Percentiles rank a stretch among this genome's conserved stretches.
These are phyloP conservation scores for Fusarium continuum DNA, from an alignment of 2,329 filamentous ascomycete genomes.

Conservation along the genomic window DNA sequence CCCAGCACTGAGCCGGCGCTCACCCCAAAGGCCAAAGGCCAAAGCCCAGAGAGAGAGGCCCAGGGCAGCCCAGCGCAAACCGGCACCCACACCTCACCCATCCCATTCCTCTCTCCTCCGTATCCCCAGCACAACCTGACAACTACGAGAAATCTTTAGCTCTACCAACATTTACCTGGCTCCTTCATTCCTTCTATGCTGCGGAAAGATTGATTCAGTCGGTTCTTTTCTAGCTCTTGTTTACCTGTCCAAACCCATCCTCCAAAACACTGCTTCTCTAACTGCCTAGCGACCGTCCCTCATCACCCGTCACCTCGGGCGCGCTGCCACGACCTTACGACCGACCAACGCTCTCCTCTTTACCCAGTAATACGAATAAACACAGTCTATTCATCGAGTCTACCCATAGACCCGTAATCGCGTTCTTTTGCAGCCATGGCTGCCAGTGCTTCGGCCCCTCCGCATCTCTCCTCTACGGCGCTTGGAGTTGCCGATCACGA, in stretches of 20 bases:
- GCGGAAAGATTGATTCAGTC: conserved; percentile 12
- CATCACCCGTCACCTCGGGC: conserved; percentile 25
- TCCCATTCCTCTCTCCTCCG: conserved; percentile 25
- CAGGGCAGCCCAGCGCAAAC: conserved; percentile 40
- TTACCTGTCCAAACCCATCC: not conserved
- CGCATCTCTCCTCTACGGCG: conserved; percentile 57
- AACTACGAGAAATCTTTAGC: conserved; percentile 6
- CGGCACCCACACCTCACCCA: conserved; percentile 32
- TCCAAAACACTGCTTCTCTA: conserved; percentile 2
- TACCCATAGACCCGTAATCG: conserved; percentile 24
- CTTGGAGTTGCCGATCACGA: conserved; percentile 58
- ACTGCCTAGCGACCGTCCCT: conserved; percentile 23
- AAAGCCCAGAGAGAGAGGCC: not conserved
- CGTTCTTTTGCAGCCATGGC: conserved; percentile 55
- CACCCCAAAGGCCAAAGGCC: conserved; percentile 24
- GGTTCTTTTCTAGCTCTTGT: conserved; percentile 1
- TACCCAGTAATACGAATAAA: conserved; percentile 2
- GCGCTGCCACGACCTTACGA: conserved; percentile 35
- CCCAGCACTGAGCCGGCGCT: conserved; percentile 42
- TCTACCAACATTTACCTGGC: not conserved
- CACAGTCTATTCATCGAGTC: conserved; percentile 5
- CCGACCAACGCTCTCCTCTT: conserved; percentile 15
- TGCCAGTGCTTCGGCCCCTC: conserved; percentile 60
- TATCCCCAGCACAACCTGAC: conserved; percentile 18
- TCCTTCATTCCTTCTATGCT: conserved; percentile 22